Evolutionary conservation across 331 rosid species (phyloP).

Genomic region (Quercus phellos): DNA sequence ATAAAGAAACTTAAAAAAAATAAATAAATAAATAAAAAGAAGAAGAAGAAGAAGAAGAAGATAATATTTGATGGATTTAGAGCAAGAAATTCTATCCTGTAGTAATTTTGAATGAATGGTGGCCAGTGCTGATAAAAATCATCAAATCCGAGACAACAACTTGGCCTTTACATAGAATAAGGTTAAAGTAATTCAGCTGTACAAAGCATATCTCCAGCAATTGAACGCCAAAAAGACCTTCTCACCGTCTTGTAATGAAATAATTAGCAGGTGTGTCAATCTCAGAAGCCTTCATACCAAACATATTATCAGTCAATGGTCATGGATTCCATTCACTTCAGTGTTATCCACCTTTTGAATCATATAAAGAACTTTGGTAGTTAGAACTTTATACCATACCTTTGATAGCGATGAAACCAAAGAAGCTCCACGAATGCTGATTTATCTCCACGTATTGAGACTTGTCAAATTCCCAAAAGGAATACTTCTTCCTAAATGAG

Average conservation of each 20-base stretch:
- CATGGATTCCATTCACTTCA: slow-evolving; percentile 18
- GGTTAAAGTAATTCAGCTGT: slow-evolving; percentile 24
- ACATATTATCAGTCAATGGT: slow-evolving; percentile 15
- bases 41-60: neutral
- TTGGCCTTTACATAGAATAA: slow-evolving; percentile 16
- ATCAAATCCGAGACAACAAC: slow-evolving; percentile 1
- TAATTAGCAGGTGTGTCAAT: slow-evolving; percentile 20
- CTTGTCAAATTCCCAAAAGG: slow-evolving; percentile 8
- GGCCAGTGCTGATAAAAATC: neutral
- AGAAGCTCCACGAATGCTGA: slow-evolving; percentile 20
- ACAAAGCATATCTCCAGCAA: slow-evolving; percentile 31
- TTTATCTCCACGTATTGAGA: slow-evolving; percentile 13
- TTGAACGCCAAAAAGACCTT: slow-evolving; percentile 14
- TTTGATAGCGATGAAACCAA: slow-evolving; percentile 11
- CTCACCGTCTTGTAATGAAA: slow-evolving; percentile 16
- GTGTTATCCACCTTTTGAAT: slow-evolving; percentile 17
- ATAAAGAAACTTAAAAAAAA: neutral
- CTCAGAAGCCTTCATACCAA: slow-evolving; percentile 10
- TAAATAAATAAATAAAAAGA: too few relatives aligned
- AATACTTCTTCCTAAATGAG: neutral
- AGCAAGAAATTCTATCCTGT: neutral
- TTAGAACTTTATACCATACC: slow-evolving; percentile 22
- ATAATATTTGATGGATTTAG: neutral
- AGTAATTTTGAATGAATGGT: slow-evolving; percentile 5
- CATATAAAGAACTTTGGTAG: slow-evolving; percentile 14